phyloP scores from a whole-genome alignment of 75 land plant species.

The Pseudotsuga menziesii region DNA sequence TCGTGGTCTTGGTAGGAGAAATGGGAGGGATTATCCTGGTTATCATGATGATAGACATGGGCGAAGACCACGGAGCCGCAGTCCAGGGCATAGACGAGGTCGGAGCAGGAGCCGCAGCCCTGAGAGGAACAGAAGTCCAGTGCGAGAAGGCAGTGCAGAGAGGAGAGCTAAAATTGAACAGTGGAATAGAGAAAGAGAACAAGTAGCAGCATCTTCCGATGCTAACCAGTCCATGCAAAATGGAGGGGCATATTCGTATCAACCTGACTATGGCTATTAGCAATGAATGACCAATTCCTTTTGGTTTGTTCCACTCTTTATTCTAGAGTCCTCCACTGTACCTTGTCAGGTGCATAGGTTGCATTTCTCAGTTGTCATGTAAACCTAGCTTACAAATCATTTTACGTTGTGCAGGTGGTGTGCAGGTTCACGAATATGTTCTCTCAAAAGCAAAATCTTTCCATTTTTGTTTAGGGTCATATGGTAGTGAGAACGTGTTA shows the following conservation, averaged over 20 bases:
- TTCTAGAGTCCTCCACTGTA: not conserved
- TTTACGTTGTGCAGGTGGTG: slow-evolving; percentile 72
- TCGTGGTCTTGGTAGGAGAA: slow-evolving; percentile 19
- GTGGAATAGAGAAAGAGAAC: slow-evolving; percentile 69
- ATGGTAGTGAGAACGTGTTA: not conserved
- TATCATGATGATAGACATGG: slow-evolving; percentile 32
- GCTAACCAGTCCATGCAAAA: not conserved
- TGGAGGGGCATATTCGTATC: slow-evolving; percentile 6
- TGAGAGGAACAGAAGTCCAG: slow-evolving; percentile 34
- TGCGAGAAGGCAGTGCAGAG: slow-evolving; percentile 66
- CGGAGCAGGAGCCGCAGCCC: slow-evolving; percentile 46
- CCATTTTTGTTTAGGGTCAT: not conserved
- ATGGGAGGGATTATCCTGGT: slow-evolving; percentile 26
- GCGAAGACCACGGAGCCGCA: slow-evolving; percentile 30
- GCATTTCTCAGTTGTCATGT: slow-evolving; percentile 3
- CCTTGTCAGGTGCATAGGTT: slow-evolving; percentile 3
- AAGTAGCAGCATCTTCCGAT: slow-evolving; percentile 13
- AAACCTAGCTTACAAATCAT: slow-evolving; percentile 42
- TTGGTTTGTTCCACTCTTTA: slow-evolving; percentile 7
- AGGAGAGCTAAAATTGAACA: slow-evolving; percentile 67
- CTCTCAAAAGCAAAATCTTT: slow-evolving; percentile 14
- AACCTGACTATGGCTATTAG: slow-evolving; percentile 5
- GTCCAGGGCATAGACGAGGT: slow-evolving; percentile 29
- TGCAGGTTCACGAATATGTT: slow-evolving; percentile 48
- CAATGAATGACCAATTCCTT: not conserved